Conservation (phyloP, 2,329 filamentous ascomycete species). For the Orbilia javanica region DNA sequence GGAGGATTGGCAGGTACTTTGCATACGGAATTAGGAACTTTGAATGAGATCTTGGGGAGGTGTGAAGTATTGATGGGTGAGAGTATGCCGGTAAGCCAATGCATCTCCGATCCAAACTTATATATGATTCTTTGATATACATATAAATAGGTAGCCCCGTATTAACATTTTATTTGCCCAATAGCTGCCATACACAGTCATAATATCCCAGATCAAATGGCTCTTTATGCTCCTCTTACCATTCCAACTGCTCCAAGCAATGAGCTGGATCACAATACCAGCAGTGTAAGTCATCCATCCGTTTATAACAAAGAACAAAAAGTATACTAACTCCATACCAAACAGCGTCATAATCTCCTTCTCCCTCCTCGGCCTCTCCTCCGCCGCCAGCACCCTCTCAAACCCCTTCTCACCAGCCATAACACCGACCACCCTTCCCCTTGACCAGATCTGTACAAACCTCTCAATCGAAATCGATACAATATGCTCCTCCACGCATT, state of each 20-base stretch:
- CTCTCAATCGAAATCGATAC: conserved; percentile 55
- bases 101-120: no score
- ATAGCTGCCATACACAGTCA: conserved; percentile 79
- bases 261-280: conserved; percentile 82
- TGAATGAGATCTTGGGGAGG: conserved; percentile 54
- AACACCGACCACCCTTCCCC: conserved; percentile 40
- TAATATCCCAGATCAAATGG: conserved; percentile 88
- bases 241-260: conserved; percentile 77
- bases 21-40: conserved; percentile 28
- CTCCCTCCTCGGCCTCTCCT: conserved; percentile 50
- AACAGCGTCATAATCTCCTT: conserved; percentile 37
- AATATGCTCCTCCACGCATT: conserved; percentile 48
- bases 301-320: background rate
- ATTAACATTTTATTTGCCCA: background rate
- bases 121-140: background rate
- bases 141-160: background rate
- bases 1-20: conserved; percentile 29
- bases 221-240: conserved; percentile 83
- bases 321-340: background rate
- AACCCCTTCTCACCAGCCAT: conserved; percentile 22
- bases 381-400: conserved; percentile 37
- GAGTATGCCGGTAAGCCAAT: conserved; percentile 55
- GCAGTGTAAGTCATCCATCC: conserved; percentile 65
- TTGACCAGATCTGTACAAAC: conserved; percentile 50
- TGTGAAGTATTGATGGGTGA: conserved; percentile 48